A percentile compares a stretch with the other conserved stretches of the same genome.
Conservation (phyloP, 768 basidiomycete genomes). For the Cubamyces sp. region DNA sequence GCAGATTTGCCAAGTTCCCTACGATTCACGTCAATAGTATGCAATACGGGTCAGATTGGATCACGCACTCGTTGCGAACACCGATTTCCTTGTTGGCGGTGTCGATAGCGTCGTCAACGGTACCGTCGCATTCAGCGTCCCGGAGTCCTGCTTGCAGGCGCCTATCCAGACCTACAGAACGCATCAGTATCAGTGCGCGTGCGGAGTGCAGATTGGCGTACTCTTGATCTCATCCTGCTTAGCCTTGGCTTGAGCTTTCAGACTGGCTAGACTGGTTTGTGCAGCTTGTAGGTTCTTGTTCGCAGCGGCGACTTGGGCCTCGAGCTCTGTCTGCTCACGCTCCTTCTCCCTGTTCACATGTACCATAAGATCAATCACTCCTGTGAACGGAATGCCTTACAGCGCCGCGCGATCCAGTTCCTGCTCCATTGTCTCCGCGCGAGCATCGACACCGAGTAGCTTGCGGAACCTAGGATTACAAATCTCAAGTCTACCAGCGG, state of each 20-base stretch:
- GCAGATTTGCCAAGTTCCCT: slow-evolving; percentile 35
- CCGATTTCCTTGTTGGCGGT: slow-evolving; percentile 49
- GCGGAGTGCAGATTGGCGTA: neutral
- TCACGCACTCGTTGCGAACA: slow-evolving; percentile 47
- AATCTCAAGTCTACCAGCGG: slow-evolving; percentile 58
- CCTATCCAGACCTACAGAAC: slow-evolving; percentile 51
- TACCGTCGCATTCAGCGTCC: slow-evolving; percentile 30
- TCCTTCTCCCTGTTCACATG: slow-evolving; percentile 63
- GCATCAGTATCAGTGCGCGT: neutral
- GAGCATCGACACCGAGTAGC: slow-evolving; percentile 62
- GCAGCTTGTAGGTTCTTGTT: slow-evolving; percentile 64
- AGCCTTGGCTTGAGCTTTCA: slow-evolving; percentile 60
- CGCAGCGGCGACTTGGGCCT: slow-evolving; percentile 45
- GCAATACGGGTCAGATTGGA: too few relatives aligned
- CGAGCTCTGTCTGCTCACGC: slow-evolving; percentile 53
- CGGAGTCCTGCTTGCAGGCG: slow-evolving; percentile 44
- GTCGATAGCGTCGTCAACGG: slow-evolving; percentile 53
- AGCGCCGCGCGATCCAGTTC: slow-evolving; percentile 61
- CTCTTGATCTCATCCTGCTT: slow-evolving; percentile 66
- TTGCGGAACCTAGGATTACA: slow-evolving; percentile 66
- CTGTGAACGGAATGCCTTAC: slow-evolving; percentile 43
- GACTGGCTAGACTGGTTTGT: slow-evolving; percentile 62
- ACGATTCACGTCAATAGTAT: slow-evolving; percentile 25
- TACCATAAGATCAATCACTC: neutral
- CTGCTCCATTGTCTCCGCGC: slow-evolving; percentile 70